Percentiles rank a stretch among this genome's conserved stretches.
These are phyloP conservation scores for Cladosporium sp. DNA, from an alignment of 2,329 filamentous ascomycete genomes.

Conservation along the genomic window DNA sequence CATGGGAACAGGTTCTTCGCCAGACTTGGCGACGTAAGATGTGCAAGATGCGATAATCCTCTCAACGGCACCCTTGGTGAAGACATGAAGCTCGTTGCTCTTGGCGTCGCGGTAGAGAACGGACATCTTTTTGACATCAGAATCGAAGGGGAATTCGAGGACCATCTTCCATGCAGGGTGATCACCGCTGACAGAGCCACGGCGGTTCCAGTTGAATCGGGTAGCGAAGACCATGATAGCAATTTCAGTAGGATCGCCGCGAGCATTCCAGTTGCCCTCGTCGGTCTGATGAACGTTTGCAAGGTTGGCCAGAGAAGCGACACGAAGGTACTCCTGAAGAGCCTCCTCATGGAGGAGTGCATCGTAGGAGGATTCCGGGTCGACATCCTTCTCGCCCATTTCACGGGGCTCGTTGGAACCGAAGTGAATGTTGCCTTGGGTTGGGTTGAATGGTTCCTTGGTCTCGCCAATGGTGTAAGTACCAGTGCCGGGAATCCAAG, in stretches of 20 bases:
- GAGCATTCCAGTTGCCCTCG: conserved; percentile 58
- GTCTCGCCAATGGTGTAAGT: conserved; percentile 58
- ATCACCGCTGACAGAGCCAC: conserved; percentile 40
- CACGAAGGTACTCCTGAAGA: conserved; percentile 52
- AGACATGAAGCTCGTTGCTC: conserved; percentile 41
- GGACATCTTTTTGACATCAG: conserved; percentile 72
- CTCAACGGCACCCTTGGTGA: conserved; percentile 67
- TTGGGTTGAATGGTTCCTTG: conserved; percentile 56
- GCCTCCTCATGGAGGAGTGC: conserved; percentile 19
- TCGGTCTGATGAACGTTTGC: conserved; percentile 57
- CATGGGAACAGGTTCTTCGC: conserved; percentile 44
- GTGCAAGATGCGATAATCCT: conserved; percentile 62
- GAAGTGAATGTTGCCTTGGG: conserved; percentile 55
- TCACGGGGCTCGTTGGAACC: conserved; percentile 14
- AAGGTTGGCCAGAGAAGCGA: conserved; percentile 63
- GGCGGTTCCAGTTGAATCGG: conserved; percentile 48
- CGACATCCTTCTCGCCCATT: conserved; percentile 12
- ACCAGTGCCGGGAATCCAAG: conserved; percentile 58
- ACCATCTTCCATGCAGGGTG: conserved; percentile 53
- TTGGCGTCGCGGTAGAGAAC: conserved; percentile 65
- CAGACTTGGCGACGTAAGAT: conserved; percentile 29
- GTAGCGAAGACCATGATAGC: conserved; percentile 71
- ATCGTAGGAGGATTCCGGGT: conserved; percentile 13
- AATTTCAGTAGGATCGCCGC: conserved; percentile 68
- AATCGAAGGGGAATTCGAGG: conserved; percentile 71